Conservation (phyloP, 352 stramenopile genomes). For the Phytophthora aleatoria region DNA sequence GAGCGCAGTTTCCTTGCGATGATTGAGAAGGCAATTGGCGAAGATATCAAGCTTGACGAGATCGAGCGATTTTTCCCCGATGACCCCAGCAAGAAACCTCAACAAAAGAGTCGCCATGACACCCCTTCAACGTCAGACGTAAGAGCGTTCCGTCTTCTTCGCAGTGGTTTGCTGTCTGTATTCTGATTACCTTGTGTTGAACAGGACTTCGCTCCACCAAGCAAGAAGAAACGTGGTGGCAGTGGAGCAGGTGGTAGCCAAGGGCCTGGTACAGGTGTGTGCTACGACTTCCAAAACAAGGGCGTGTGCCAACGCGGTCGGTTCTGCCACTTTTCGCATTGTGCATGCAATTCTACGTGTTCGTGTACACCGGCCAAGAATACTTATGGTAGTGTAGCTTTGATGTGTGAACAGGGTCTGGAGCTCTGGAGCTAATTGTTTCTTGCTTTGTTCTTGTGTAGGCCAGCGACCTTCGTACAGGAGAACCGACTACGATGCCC, state of each 20-base stretch:
- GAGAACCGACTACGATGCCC: constrained; percentile 82
- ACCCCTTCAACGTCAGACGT: constrained; percentile 46
- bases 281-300: constrained; percentile 91
- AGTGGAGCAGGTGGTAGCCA: constrained; percentile 33
- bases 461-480: constrained; percentile 83
- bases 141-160: constrained; percentile 5
- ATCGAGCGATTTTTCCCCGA: constrained; percentile 82
- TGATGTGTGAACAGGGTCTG: constrained; percentile 1
- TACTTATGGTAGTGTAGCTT: constrained; percentile 70
- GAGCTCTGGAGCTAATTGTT: constrained; percentile 15
- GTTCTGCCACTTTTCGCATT: constrained; percentile 90
- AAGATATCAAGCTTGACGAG: constrained; percentile 84
- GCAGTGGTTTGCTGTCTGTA: not conserved
- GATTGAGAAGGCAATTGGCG: constrained; percentile 73
- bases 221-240: constrained; percentile 71
- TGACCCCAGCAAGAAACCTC: constrained; percentile 60
- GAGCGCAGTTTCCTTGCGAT: constrained; percentile 61
- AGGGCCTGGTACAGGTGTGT: constrained; percentile 74
- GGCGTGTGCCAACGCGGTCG: constrained; percentile 81
- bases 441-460: constrained; percentile 26
- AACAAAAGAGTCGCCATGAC: constrained; percentile 50
- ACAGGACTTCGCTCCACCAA: constrained; percentile 58
- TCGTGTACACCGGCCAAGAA: constrained; percentile 82
- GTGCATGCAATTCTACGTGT: constrained; percentile 86
- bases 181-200: not conserved